These are phyloP conservation scores for Heterobasidion irregulare DNA, from an alignment of 1,284 basidiomycete genomes.

Conservation along the genomic window DNA sequence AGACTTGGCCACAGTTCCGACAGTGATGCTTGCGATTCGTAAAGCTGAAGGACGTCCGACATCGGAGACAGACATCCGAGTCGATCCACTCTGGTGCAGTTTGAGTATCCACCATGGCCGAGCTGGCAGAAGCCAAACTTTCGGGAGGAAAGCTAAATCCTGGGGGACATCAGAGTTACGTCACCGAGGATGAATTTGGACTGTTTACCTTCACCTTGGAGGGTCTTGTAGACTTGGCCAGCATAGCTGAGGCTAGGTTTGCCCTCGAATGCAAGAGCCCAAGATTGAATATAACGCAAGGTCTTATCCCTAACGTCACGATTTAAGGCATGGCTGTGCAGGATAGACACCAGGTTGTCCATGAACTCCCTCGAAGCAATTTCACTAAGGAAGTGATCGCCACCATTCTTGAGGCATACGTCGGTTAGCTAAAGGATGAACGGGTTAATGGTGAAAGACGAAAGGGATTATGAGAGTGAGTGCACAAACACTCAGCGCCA, in stretches of 20 bases:
- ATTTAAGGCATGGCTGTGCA: conserved; percentile 68
- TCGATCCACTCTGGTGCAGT: conserved; percentile 96
- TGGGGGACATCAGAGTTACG: conserved; percentile 16
- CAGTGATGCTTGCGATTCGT: conserved; percentile 99
- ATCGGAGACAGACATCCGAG: conserved; percentile 90
- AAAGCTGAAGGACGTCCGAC: conserved; percentile 87
- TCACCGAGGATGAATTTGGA: not conserved
- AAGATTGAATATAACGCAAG: conserved; percentile 80
- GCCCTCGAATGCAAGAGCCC: conserved; percentile 86
- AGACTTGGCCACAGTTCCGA: conserved; percentile 95
- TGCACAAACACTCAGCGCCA: conserved; percentile 65
- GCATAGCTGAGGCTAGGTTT: conserved; percentile 73
- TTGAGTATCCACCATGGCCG: conserved; percentile 82
- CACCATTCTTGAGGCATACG: conserved; percentile 96
- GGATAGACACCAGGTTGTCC: conserved; percentile 82
- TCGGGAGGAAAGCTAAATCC: conserved; percentile 81
- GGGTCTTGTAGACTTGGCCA: conserved; percentile 72
- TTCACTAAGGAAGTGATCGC: conserved; percentile 84
- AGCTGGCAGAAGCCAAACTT: conserved; percentile 58
- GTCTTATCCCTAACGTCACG: conserved; percentile 82
- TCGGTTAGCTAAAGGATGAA: conserved; percentile 65
- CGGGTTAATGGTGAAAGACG: not conserved
- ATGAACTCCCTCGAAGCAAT: conserved; percentile 87
- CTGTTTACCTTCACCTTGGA: conserved; percentile 64
- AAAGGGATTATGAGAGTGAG: conserved; percentile 6